Percentiles rank a stretch among this genome's conserved stretches.
Evolutionary conservation across 257 asterid species (phyloP).

Genomic region (Ehretia macrophylla): DNA sequence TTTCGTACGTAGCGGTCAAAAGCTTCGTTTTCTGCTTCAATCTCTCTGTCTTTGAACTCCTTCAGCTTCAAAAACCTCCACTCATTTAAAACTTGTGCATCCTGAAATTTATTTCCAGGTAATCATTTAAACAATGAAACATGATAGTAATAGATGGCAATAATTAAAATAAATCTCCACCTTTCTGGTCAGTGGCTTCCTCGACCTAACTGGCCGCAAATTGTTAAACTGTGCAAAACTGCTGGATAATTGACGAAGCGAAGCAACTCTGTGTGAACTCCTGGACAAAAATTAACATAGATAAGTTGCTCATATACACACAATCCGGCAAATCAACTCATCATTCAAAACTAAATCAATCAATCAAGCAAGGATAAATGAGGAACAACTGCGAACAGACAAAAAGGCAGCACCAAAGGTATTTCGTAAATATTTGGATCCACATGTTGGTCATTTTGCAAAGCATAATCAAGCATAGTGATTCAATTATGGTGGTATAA

Average conservation of each 20-base stretch:
- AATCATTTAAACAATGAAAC: slow-evolving; percentile 4
- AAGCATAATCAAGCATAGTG: no score
- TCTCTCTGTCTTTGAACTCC: slow-evolving; percentile 63
- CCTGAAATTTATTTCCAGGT: slow-evolving; percentile 37
- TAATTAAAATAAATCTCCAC: slow-evolving; percentile 25
- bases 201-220: slow-evolving; percentile 60
- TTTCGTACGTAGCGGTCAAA: slow-evolving; percentile 81
- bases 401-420: background rate
- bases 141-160: slow-evolving; percentile 2
- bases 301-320: background rate
- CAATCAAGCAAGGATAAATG: background rate
- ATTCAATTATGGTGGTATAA: no score
- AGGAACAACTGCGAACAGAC: no score
- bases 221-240: slow-evolving; percentile 83
- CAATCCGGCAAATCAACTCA: background rate
- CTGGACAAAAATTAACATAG: slow-evolving; percentile 27
- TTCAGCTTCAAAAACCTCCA: slow-evolving; percentile 90
- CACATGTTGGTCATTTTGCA: no score
- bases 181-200: slow-evolving; percentile 86
- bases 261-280: slow-evolving; percentile 46
- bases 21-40: slow-evolving; percentile 71
- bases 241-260: slow-evolving; percentile 84
- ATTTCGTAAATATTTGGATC: no score
- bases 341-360: background rate
- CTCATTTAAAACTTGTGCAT: slow-evolving; percentile 76